These are phyloP conservation scores for Scenedesmus sp. DNA, from an alignment of 163 green algal species.

Conservation along the genomic window DNA sequence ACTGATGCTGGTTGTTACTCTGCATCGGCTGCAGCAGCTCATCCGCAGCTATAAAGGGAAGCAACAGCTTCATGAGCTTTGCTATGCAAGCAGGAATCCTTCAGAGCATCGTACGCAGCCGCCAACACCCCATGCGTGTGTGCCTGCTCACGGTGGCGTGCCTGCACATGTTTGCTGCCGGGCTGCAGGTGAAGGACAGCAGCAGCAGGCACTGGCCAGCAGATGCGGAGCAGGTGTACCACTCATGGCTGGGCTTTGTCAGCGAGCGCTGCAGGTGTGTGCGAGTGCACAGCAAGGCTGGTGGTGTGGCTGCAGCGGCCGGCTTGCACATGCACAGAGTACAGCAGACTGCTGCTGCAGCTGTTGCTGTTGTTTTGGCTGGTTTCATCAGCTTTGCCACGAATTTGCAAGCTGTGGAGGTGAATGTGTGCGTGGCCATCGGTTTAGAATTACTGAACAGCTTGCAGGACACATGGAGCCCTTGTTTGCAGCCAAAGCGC, in stretches of 20 bases:
- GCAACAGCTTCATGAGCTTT: too few relatives aligned
- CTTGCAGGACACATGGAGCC: too few relatives aligned
- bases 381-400: too few relatives aligned
- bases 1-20: not conserved
- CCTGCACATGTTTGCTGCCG: not conserved
- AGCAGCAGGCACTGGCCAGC: constrained; percentile 41
- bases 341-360: not conserved
- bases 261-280: constrained; percentile 44
- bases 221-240: constrained; percentile 18
- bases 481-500: too few relatives aligned
- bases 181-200: constrained; percentile 29
- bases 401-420: too few relatives aligned
- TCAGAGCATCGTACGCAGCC: not conserved
- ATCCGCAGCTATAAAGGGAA: too few relatives aligned
- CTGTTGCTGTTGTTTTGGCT: not conserved
- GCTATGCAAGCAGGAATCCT: too few relatives aligned
- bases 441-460: too few relatives aligned
- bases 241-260: constrained; percentile 30
- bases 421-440: too few relatives aligned
- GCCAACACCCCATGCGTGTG: not conserved
- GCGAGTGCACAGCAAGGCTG: not conserved
- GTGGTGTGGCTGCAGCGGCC: not conserved
- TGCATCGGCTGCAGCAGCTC: not conserved
- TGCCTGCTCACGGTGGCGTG: not conserved
- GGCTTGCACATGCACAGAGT: not conserved